Evolutionary conservation across 2,329 filamentous ascomycete genomes (phyloP), one percentile per base, ranked within the genome.

Genomic region (Cryphonectria carpinicola): DNA sequence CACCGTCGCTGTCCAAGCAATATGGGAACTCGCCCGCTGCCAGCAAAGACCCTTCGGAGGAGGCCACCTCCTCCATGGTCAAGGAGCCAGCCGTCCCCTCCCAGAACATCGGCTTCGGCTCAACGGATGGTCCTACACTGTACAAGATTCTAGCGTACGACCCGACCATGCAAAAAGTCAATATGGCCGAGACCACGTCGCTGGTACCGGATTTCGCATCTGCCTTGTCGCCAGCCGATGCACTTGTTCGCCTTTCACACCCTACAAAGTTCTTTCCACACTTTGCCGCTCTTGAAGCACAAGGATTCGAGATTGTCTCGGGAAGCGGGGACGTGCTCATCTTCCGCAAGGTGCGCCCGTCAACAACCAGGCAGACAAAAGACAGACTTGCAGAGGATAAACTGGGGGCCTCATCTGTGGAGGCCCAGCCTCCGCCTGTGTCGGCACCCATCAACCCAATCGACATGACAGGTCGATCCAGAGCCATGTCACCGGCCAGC

Each of bases 121-220:
- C 58, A 39, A 14, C 46, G 41, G 63, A 28, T 14, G 65, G 74
- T 11, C 73, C 77, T 25, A 75, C 76, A 22, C 77, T 86, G 3
- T 93, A 92, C 82, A 92, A 88, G 77, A 85, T 93, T 46, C 82
- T 93, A 7, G 90, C 88, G 1, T 92, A 90, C 75, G 89, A 93
- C 74, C 82, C 87, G 1, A 82, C 81, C 11, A 89, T 85, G 74
- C 84, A 90, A 74, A 81, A 81, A 17, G 83, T 93, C 74, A 85
- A 82, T 60, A 83, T 85, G 3, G 89, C 88, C 7, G 88, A 91
- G 73, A 90, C 89, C 1, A 87, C 85, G 1, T 90, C 89, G 4
- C 79, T 84, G 3, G 84, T 86, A 1, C 80, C 83, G 0, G 83
- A 86, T 65, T 80, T 78, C 7, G 81, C 86, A n/a, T 77, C 81